Evolutionary conservation across 768 basidiomycete species (phyloP).

Genomic region (Suillus spraguei): DNA sequence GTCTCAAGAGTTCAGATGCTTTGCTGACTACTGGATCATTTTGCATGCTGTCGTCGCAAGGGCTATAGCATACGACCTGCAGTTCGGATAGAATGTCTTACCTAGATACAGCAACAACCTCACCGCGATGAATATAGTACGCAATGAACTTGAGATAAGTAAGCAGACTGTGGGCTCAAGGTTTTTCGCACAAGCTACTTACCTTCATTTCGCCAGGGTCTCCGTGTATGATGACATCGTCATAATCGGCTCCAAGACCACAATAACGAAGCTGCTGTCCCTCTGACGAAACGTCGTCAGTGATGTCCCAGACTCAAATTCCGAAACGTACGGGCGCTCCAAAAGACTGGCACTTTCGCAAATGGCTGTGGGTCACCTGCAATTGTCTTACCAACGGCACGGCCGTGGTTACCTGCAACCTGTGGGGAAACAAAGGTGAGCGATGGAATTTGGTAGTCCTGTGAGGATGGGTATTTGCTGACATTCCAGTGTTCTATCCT

Average conservation of each 20-base stretch:
- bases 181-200: slow-evolving; percentile 11
- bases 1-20: slow-evolving; percentile 74
- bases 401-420: slow-evolving; percentile 87
- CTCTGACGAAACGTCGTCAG: slow-evolving; percentile 44
- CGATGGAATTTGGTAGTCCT: not conserved
- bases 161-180: not conserved
- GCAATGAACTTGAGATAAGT: slow-evolving; percentile 62
- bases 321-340: slow-evolving; percentile 76
- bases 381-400: slow-evolving; percentile 81
- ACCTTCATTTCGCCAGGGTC: slow-evolving; percentile 79
- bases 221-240: slow-evolving; percentile 80
- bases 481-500: slow-evolving; percentile 95
- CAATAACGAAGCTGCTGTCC: slow-evolving; percentile 88
- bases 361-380: slow-evolving; percentile 65
- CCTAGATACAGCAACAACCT: slow-evolving; percentile 70
- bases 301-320: not conserved
- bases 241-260: slow-evolving; percentile 69
- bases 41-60: slow-evolving; percentile 58
- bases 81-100: slow-evolving; percentile 27
- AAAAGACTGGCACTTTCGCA: slow-evolving; percentile 82
- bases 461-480: slow-evolving; percentile 18
- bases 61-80: not conserved
- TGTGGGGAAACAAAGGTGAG: slow-evolving; percentile 25
- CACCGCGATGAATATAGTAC: slow-evolving; percentile 69
- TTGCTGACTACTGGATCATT: slow-evolving; percentile 80